These are phyloP conservation scores for Asclepias syriaca DNA, from an alignment of 257 asterid species.

Conservation along the genomic window DNA sequence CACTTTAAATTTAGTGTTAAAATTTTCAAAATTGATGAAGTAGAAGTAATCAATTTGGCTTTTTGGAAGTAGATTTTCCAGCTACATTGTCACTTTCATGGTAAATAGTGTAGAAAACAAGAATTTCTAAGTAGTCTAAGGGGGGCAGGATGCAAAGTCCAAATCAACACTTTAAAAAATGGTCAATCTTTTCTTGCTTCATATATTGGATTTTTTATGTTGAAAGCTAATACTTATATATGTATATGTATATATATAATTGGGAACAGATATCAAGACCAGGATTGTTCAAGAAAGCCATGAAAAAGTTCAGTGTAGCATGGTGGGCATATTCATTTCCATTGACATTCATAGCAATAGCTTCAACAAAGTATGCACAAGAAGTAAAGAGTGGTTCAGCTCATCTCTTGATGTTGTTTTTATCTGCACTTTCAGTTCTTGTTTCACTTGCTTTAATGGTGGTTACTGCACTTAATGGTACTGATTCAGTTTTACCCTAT, in stretches of 20 bases:
- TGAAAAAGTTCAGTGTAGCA: slow-evolving; percentile 36
- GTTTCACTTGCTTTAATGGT: slow-evolving; percentile 33
- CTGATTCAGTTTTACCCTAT: slow-evolving; percentile 25
- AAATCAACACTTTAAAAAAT: background rate
- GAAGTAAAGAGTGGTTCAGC: slow-evolving; percentile 29
- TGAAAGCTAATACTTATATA: too few species aligned
- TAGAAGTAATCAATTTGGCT: background rate
- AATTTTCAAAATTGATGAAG: background rate
- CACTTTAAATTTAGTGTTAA: too few species aligned
- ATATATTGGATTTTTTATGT: background rate
- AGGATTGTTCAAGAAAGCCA: slow-evolving; percentile 48
- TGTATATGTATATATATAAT: background rate
- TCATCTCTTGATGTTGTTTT: slow-evolving; percentile 31
- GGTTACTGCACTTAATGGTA: slow-evolving; percentile 29
- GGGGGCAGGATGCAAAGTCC: background rate
- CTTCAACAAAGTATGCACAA: slow-evolving; percentile 40
- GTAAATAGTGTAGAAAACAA: background rate
- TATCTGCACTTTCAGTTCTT: slow-evolving; percentile 43
- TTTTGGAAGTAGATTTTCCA: background rate
- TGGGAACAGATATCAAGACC: slow-evolving; percentile 38
- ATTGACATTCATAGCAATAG: slow-evolving; percentile 40
- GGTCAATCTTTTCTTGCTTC: background rate
- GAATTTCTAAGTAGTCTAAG: background rate
- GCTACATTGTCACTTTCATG: background rate
- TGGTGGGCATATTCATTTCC: slow-evolving; percentile 68